A percentile compares a stretch with the other conserved stretches of the same genome.
These are phyloP conservation scores for Oleoguttula mirabilis DNA, from an alignment of 495 filamentous ascomycete genomes.

Conservation along the genomic window DNA sequence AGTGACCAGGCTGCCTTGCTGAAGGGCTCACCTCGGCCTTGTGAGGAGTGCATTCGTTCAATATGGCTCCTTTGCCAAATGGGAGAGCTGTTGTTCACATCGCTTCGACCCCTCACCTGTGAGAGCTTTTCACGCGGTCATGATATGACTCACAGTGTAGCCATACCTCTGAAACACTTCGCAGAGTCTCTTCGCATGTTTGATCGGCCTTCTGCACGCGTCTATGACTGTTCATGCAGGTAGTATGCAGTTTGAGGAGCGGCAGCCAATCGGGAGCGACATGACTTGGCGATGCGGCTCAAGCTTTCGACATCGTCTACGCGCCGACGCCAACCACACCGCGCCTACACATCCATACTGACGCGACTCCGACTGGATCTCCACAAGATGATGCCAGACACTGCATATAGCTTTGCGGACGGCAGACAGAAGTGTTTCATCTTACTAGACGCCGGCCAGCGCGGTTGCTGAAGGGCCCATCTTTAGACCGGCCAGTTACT, in stretches of 20 bases:
- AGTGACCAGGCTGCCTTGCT: no score
- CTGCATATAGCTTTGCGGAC: neutral
- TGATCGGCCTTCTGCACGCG: slow-evolving; percentile 1
- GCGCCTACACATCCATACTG: neutral
- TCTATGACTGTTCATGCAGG: neutral
- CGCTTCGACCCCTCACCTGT: no score
- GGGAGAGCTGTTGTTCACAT: no score
- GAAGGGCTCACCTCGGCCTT: no score
- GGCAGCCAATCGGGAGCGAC: neutral
- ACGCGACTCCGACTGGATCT: neutral
- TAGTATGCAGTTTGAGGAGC: neutral
- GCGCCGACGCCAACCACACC: slow-evolving; percentile 1
- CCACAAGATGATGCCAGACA: neutral
- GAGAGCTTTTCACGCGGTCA: no score
- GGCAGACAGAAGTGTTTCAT: slow-evolving; percentile 11
- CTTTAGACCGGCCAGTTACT: slow-evolving; percentile 7
- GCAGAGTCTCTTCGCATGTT: neutral
- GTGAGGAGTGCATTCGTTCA: neutral
- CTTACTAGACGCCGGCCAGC: slow-evolving; percentile 9
- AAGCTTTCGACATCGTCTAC: slow-evolving; percentile 1
- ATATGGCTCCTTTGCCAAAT: neutral
- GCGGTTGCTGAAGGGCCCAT: slow-evolving; percentile 8
- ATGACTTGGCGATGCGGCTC: neutral
- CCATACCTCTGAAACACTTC: neutral
- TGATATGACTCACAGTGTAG: slow-evolving; percentile 1